Percentiles rank a stretch among this genome's conserved stretches.
phyloP scores from a whole-genome alignment of 192 early-diverging fungal genomes.

The Coemansia pectinata region DNA sequence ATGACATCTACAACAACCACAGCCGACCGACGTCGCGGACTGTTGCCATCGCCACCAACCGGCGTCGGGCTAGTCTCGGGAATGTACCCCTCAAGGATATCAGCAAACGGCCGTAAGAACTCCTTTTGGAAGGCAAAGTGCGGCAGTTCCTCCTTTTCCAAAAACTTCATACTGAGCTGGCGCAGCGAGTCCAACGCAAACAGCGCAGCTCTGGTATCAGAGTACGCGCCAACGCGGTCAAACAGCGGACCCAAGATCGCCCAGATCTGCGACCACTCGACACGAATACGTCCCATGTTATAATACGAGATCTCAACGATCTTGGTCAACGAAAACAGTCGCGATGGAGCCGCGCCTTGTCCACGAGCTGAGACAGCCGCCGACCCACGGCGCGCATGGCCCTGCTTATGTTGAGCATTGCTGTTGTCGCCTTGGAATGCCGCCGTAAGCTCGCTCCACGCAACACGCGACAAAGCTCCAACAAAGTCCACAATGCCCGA shows the following conservation, averaged over 20 bases:
- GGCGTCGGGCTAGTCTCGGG: constrained; percentile 43
- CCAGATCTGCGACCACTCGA: constrained; percentile 96
- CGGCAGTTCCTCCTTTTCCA: constrained; percentile 92
- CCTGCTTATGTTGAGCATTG: neutral
- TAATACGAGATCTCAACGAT: constrained; percentile 96
- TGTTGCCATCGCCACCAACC: neutral
- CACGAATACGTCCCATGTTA: constrained; percentile 94
- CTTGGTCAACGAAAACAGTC: constrained; percentile 92
- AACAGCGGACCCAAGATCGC: constrained; percentile 79
- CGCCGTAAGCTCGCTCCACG: constrained; percentile 79
- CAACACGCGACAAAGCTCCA: constrained; percentile 76
- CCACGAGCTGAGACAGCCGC: constrained; percentile 5
- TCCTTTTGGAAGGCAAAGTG: constrained; percentile 95
- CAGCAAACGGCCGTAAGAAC: constrained; percentile 87
- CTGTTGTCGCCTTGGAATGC: constrained; percentile 7
- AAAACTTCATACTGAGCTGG: constrained; percentile 90
- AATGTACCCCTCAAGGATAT: constrained; percentile 75
- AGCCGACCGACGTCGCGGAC: neutral
- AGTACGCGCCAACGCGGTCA: constrained; percentile 82
- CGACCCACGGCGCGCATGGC: neutral
- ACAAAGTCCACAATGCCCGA: constrained; percentile 89
- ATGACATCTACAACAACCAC: constrained; percentile 22
- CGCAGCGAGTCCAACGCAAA: constrained; percentile 92
- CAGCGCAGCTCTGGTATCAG: constrained; percentile 78
- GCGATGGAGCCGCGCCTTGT: constrained; percentile 51